Evolutionary conservation across 306 rosid genomes (phyloP).

Genomic region (Castanea crenata): DNA sequence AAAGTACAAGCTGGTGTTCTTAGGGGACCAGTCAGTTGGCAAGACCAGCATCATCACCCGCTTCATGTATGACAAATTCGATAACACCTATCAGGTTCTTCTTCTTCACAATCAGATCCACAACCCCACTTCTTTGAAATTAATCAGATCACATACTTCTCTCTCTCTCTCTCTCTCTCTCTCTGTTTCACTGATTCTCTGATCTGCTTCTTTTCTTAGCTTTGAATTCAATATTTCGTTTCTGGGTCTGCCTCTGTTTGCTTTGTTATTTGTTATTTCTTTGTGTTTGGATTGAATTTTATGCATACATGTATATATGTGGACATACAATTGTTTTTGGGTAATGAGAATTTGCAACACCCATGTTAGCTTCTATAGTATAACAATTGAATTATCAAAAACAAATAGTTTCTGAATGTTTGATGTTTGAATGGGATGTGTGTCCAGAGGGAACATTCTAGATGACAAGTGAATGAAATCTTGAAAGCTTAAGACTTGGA

Average conservation of each 20-base stretch:
- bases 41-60: conserved; percentile 68
- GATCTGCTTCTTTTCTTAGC: background rate
- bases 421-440: background rate
- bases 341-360: background rate
- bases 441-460: background rate
- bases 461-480: background rate
- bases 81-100: conserved; percentile 58
- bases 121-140: background rate
- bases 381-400: too few relatives aligned
- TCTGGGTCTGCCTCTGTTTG: background rate
- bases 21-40: conserved; percentile 65
- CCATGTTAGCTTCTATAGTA: background rate
- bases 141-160: background rate
- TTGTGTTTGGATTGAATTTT: background rate
- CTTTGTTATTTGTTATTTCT: background rate
- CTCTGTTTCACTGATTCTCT: background rate
- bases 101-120: conserved; percentile 27
- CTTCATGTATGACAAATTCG: conserved; percentile 67
- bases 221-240: background rate
- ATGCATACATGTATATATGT: background rate
- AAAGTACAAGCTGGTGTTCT: conserved; percentile 56
- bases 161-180: background rate
- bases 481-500: background rate
- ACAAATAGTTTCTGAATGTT: background rate
- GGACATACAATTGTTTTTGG: background rate